Evolutionary conservation across 768 basidiomycete species (phyloP), one percentile per base, ranked within the genome.

Genomic region (Boletales sp.): DNA sequence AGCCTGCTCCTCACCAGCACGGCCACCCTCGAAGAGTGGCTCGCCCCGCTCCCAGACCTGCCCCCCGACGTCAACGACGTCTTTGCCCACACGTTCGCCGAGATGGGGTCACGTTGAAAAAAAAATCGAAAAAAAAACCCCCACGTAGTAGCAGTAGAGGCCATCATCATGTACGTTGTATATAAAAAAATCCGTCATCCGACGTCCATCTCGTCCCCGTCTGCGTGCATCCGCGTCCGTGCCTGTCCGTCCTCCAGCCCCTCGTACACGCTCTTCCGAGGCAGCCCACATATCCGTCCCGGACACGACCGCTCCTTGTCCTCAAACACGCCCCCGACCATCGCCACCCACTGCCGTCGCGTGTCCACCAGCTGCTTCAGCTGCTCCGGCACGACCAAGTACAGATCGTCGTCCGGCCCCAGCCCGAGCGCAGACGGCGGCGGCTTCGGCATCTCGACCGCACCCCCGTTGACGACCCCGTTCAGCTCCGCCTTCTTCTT

Each of bases 201-300:
- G 51, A 86, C 72, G 64, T 87, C 84, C 85, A 87, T 87, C 55
- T 75, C 81, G 57, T 85, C 82, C 33, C 71, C 74, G 44, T 67
- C 69, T 18, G 70, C n/a, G 82, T 36, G 77, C 76, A 65, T 78
- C 79, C 48, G 60, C 62, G 44, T 57, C 65, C 43, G 55, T 58
- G 52, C 40, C 70, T 57, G 67, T 66, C 68, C 71, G 61, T 63
- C 57, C 33, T 88, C 84, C 44, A 91, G 68, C 18, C 86, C 93
- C 45, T 78, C 76, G 65, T 81, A 97, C 11, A 94, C 70, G 63
- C 87, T 92, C 70, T 70, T 74, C 67, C 73, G 68, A 2, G 92
- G 91, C 15, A 94, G 72, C n/a, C 87, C 90, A 72, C 79, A 88
- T 60, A 88, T 83, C 57, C 84, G 71, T 42, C 91, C 87, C 0